Base-by-base conservation (phyloP, 1,284 basidiomycete genomes). In the Tilletia caries region DNA sequence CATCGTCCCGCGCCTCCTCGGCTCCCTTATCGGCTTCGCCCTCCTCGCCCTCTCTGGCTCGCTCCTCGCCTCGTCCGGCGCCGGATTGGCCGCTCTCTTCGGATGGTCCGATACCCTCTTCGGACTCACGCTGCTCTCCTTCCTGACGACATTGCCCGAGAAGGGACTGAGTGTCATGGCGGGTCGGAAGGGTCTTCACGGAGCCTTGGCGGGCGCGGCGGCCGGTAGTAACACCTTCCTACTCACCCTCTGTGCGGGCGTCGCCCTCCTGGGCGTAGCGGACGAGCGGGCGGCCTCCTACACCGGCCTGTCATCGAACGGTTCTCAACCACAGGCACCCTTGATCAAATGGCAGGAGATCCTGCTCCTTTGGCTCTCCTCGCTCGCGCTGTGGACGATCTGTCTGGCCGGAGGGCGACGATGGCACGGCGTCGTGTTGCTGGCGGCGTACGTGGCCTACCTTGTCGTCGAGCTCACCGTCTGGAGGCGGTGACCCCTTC, bases 151-250 rank as follows among this genome's bases (percentile, higher is more conserved):
- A 18, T 65, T 83, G 6, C 82, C 82, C 0, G 82, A 83, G 46
- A 83, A 83, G 70, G 66, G 79, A 23, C 76, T 83, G 12, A 78
- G 79, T 12, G 71, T 78, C 58, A 72, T 80, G 48, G 74, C 73
- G 4, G 82, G 79, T 1, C 69, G 71, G 2, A 73, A 77, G 34
- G 73, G 74, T 37, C 77, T 80, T n/a, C 70, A 71, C 48, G 79
- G 77, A 33, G 76, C 83, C 62, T 70, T 83, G 52, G 71, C 81
- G 70, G 81, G 81, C 23, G 80, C 79, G 37, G 80, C 80, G 0
- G 81, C 82, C 20, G 82, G 82, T 6, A 78, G 76, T 68, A 82
- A 83, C 68, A 74, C 82, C n/a, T 83, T 83, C 70, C 73, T 83
- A 8, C 74, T 82, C 25, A 79, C 81, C 0, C 71, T 83, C 1